Evolutionary conservation across 1,284 basidiomycete genomes (phyloP), one percentile per base, ranked within the genome.

Genomic region (Tylopilus sp.): DNA sequence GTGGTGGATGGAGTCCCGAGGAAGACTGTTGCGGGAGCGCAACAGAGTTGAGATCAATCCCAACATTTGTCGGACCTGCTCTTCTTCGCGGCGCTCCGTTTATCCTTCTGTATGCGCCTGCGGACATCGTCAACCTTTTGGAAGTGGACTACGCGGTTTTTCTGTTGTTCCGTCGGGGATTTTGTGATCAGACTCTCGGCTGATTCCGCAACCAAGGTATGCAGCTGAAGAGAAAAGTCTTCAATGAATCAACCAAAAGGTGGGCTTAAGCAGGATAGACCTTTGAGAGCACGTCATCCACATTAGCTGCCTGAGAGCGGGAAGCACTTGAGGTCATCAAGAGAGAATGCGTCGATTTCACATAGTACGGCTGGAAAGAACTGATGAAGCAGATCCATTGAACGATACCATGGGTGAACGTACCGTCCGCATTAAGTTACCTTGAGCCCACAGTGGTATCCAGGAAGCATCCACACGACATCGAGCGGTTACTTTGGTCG

Each of bases 271-370:
- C 47, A 22, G 39, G 15, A 77, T 81, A 54, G 53, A 91, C 92
- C 82, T 93, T 94, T 15, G 77, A 70, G 32, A 94, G 81, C 70
- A 89, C 91, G 65, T 93, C 90, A 16, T 91, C 86, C 19, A 93
- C 78, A 67, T 94, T 94, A 71, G 89, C 87, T 7, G 89, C 81
- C 74, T 94, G 92, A 13, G 92, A 93, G n/a, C 93, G 89, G 67
- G 87, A 84, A 1, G 83, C 79, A 1, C 85, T 90, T 0, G 91
- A 93, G 8, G 90, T 89, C 58, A 94, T 82, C 41, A 92, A 79
- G 29, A 94, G 81, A 6, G 89, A 87, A 60, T 88, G 81, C 0
- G 90, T 85, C 6, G 91, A 92, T 24, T 86, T 80, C 4, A 87
- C 87, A 68, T 92, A 94, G 74, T 87, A 82, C 1, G 88, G 82